Evolutionary conservation across 202 grass and related monocot species (phyloP).

Genomic region (Setaria italica): DNA sequence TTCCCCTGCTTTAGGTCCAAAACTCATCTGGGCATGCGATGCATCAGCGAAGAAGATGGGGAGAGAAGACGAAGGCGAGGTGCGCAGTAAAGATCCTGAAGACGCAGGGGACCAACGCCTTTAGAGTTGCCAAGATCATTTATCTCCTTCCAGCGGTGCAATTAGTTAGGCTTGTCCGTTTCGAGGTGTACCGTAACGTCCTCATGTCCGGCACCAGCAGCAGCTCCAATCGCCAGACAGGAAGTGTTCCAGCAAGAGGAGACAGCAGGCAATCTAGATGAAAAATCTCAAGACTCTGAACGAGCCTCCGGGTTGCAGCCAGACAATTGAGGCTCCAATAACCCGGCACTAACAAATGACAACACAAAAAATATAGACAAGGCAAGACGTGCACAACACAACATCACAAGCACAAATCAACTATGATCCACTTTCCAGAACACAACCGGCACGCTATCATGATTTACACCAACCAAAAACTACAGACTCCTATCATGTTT

Average conservation of each 20-base stretch:
- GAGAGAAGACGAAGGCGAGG: neutral
- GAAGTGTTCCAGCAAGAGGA: too few relatives aligned
- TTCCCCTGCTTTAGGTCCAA: neutral
- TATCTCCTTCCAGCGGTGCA: too few relatives aligned
- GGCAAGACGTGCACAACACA: conserved; percentile 12
- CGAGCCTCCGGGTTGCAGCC: neutral
- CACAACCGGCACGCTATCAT: conserved; percentile 3
- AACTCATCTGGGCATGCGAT: neutral
- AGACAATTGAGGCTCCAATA: too few relatives aligned
- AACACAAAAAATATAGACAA: neutral
- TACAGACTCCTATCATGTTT: neutral
- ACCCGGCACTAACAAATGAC: neutral
- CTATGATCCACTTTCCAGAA: neutral
- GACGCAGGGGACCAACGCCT: too few relatives aligned
- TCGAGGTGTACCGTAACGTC: too few relatives aligned
- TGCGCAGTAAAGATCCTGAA: too few relatives aligned
- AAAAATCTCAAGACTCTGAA: neutral
- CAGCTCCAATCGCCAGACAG: too few relatives aligned
- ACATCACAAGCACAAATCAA: neutral
- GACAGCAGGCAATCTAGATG: neutral
- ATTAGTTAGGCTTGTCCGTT: too few relatives aligned
- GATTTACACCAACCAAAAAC: conserved; percentile 37
- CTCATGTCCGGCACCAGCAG: too few relatives aligned
- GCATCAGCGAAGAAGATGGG: neutral
- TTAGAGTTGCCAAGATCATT: too few relatives aligned